Conservation (phyloP, 2,329 filamentous ascomycete species). For the Gliomastix tumulicola region DNA sequence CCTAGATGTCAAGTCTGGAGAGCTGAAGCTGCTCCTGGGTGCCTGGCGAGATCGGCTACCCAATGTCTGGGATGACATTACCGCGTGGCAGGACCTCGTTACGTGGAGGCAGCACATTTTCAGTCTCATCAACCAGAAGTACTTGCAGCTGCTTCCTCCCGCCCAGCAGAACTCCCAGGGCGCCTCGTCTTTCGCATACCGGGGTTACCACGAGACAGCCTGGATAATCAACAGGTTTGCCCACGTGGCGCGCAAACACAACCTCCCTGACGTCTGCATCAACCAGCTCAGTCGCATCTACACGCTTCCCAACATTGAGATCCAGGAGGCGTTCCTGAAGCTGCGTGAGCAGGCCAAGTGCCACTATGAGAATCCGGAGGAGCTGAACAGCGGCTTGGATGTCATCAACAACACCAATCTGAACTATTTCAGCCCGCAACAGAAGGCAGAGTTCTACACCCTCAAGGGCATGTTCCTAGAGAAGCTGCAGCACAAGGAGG, state of each 20-base stretch:
- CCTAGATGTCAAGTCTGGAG: slow-evolving; percentile 87
- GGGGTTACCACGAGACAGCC: slow-evolving; percentile 95
- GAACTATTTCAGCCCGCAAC: slow-evolving; percentile 91
- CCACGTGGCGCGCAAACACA: slow-evolving; percentile 95
- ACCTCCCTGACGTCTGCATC: slow-evolving; percentile 94
- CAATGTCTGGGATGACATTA: slow-evolving; percentile 99
- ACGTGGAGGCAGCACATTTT: slow-evolving; percentile 99
- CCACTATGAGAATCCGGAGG: slow-evolving; percentile 91
- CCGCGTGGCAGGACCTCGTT: slow-evolving; percentile 98
- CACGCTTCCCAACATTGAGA: slow-evolving; percentile 97
- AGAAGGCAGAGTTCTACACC: slow-evolving; percentile 98
- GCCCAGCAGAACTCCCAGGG: slow-evolving; percentile 71
- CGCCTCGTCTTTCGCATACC: slow-evolving; percentile 84
- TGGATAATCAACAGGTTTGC: slow-evolving; percentile 99
- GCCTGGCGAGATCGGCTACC: slow-evolving; percentile 94
- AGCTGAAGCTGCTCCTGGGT: slow-evolving; percentile 86
- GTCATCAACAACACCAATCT: slow-evolving; percentile 99
- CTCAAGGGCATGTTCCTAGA: slow-evolving; percentile 99
- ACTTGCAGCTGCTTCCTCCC: slow-evolving; percentile 75
- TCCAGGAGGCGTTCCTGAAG: slow-evolving; percentile 98
- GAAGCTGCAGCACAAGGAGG: slow-evolving; percentile 82
- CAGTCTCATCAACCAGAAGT: slow-evolving; percentile 90
- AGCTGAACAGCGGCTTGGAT: slow-evolving; percentile 86
- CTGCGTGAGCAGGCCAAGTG: slow-evolving; percentile 97
- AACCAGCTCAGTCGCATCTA: slow-evolving; percentile 96